Base-by-base conservation (phyloP, 495 filamentous ascomycete genomes). In the Thermochaetoides thermophila region DNA sequence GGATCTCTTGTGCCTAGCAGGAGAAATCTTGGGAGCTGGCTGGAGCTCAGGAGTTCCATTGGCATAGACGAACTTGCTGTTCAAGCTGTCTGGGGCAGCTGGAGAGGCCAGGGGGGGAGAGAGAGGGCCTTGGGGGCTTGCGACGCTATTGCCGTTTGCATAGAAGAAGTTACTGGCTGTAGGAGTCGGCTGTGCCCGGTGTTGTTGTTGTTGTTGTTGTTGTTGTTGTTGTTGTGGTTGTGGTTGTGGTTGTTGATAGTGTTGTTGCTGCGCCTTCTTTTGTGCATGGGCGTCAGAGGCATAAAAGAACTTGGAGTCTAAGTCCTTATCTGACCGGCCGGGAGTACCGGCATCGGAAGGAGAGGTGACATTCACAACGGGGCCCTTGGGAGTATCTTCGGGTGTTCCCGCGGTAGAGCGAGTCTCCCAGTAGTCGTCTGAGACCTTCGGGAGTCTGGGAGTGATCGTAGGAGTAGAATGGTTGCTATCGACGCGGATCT, bases 1-100 rank as follows among this genome's bases (percentile, higher is more conserved):
- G 2, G 63, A 52, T 27, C 43, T 27, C 17, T 29, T 40, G 32
- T 53, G 17, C n/a, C n/a, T n/a, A 33, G 57, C 37, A 31, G 55
- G 39, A 27, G 38, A 44, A 14, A 55, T 37, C 17, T 37, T 46
- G 9, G 42, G 27, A 4, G 43, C 15, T 5, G 42, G 34, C 27
- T 44, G 37, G 24, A 63, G 30, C 18, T 74, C 57, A 24, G 63
- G 59, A 27, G 57, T 52, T 27, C 71, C 60, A 49, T 76, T 68
- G 57, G 78, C 68, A 73, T 89, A 54, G 72, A 96, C 50, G 75
- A 96, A 66, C 80, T 94, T 64, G 66, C 52, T 63, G 25, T 45
- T 30, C 18, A 55, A 33, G 30, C 23, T 45, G 22, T 55, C 58
- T 34, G 55, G 56, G 26, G 43, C 43, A 27, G 44, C 37, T 13